These are phyloP conservation scores for Mucor racemosus DNA, from an alignment of 371 early-diverging fungal species.

Conservation along the genomic window DNA sequence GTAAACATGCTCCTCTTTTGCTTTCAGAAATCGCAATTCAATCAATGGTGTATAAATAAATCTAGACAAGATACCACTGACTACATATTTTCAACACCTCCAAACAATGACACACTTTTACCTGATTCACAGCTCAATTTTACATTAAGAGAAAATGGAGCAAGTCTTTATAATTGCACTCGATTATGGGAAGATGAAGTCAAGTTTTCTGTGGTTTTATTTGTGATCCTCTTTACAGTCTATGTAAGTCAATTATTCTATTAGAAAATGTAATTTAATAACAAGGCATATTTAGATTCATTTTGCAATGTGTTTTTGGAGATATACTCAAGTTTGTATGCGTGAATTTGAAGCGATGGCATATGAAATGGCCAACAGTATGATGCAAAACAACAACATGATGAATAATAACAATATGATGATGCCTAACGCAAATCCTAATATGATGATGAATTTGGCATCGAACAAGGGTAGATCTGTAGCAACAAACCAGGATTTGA, in stretches of 20 bases:
- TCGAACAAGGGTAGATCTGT: neutral
- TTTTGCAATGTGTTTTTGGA: conserved; percentile 27
- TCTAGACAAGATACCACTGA: conserved; percentile 20
- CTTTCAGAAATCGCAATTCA: conserved; percentile 32
- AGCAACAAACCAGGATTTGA: no score
- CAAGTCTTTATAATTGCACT: conserved; percentile 29
- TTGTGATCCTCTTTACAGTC: conserved; percentile 22
- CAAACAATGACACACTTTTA: conserved; percentile 18
- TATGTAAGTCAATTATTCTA: no score
- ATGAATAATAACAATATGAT: conserved; percentile 3
- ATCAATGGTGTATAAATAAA: conserved; percentile 31
- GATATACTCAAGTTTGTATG: conserved; percentile 17
- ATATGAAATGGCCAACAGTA: neutral
- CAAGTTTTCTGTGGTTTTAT: conserved; percentile 24
- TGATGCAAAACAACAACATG: neutral
- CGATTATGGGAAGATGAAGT: conserved; percentile 32
- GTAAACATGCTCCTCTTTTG: conserved; percentile 28
- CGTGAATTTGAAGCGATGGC: neutral
- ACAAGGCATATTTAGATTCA: conserved; percentile 11
- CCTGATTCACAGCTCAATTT: conserved; percentile 6
- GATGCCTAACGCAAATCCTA: neutral
- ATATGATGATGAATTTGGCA: conserved; percentile 25
- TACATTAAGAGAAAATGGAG: neutral
- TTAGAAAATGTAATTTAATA: no score
- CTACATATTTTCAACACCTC: conserved; percentile 7